phyloP scores from a whole-genome alignment of 768 basidiomycete species.

The Myochromella boudieri region DNA sequence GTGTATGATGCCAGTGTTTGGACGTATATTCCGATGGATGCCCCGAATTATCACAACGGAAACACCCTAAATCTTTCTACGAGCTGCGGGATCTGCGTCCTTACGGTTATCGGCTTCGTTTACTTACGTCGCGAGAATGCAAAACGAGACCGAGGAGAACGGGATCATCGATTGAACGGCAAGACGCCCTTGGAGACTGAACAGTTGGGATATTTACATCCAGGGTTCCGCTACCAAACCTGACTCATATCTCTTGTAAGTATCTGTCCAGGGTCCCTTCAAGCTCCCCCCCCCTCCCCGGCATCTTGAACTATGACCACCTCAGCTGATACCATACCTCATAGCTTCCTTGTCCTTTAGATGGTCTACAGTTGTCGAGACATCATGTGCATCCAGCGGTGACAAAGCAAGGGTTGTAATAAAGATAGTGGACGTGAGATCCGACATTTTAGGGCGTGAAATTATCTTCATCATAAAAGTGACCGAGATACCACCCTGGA shows the following conservation, averaged over 20 bases:
- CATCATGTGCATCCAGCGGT: no score
- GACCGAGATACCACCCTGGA: no score
- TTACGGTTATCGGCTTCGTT: constrained; percentile 28
- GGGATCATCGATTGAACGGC: constrained; percentile 39
- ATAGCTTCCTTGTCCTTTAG: no score
- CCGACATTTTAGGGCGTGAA: no score
- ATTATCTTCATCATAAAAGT: no score
- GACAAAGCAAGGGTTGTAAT: no score
- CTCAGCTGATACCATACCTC: no score
- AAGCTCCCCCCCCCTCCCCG: no score
- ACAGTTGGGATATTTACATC: constrained; percentile 45
- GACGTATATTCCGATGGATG: constrained; percentile 46
- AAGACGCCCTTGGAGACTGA: constrained; percentile 36
- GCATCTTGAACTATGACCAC: no score
- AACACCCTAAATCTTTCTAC: constrained; percentile 45
- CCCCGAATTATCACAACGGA: constrained; percentile 47
- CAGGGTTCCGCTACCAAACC: constrained; percentile 41
- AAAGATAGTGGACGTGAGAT: no score
- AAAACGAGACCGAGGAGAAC: constrained; percentile 40
- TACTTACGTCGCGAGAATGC: constrained; percentile 43
- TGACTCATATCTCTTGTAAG: constrained; percentile 2
- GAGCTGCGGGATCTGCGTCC: constrained; percentile 28
- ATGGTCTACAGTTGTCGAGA: no score
- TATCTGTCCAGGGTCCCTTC: no score
- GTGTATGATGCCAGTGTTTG: constrained; percentile 38